Percentiles rank a stretch among this genome's conserved stretches.
phyloP scores from a whole-genome alignment of 2,329 filamentous ascomycete species.

The Whalleya microplaca region DNA sequence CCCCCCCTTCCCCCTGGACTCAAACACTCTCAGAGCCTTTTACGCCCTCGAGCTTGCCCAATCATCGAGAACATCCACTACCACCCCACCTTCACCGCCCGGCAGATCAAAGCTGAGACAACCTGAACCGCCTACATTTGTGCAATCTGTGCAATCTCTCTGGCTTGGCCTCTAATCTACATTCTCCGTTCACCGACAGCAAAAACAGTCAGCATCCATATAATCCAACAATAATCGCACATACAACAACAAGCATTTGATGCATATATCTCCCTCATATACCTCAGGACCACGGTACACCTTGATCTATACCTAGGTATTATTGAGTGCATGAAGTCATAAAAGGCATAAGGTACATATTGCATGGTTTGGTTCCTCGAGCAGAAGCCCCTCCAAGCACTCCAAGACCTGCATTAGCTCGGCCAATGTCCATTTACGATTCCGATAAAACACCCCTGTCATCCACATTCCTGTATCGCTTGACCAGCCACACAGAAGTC shows the following conservation, averaged over 20 bases:
- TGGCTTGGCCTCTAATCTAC: not conserved
- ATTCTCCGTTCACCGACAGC: not conserved
- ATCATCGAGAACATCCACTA: not conserved
- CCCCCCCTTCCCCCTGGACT: slow-evolving; percentile 5
- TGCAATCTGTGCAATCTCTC: not conserved
- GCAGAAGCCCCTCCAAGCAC: not conserved
- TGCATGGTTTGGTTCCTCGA: not conserved
- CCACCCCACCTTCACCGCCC: slow-evolving; percentile 37
- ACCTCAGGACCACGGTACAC: too few relatives aligned
- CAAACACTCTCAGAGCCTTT: not conserved
- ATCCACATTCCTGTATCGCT: not conserved
- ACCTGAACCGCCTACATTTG: not conserved
- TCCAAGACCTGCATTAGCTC: slow-evolving; percentile 11
- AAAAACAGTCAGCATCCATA: not conserved
- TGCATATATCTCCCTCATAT: too few relatives aligned
- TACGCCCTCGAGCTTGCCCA: not conserved
- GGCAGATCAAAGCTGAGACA: slow-evolving; percentile 26
- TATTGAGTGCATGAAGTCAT: too few relatives aligned
- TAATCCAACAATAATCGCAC: too few relatives aligned
- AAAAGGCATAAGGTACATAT: too few relatives aligned
- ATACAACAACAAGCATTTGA: too few relatives aligned
- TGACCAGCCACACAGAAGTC: slow-evolving; percentile 24
- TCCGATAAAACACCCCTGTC: slow-evolving; percentile 6
- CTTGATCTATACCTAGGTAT: too few relatives aligned
- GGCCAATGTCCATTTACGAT: not conserved